Evolutionary conservation across 257 asterid genomes (phyloP).

Genomic region (Lycium barbarum): DNA sequence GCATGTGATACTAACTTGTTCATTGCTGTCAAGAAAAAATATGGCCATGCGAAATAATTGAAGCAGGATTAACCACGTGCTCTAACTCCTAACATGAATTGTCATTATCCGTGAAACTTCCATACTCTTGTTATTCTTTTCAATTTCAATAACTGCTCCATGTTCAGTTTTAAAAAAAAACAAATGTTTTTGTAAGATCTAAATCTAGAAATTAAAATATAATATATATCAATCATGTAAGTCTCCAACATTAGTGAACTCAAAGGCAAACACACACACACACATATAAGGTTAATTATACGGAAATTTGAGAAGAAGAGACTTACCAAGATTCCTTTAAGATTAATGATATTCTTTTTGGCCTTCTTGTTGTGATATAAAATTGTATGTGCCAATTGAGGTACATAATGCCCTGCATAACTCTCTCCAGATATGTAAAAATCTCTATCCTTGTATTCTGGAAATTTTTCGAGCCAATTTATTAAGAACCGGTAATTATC

Average conservation of each 20-base stretch:
- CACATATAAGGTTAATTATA: background rate
- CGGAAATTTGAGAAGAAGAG: background rate
- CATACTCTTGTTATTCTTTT: slow-evolving; percentile 29
- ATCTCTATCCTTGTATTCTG: slow-evolving; percentile 63
- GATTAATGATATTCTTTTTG: slow-evolving; percentile 57
- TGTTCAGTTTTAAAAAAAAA: slow-evolving; percentile 26
- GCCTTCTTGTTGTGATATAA: slow-evolving; percentile 56
- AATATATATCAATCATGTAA: background rate
- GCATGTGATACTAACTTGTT: background rate
- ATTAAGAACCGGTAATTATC: slow-evolving; percentile 64
- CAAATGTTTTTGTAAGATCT: background rate
- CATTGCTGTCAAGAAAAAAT: background rate
- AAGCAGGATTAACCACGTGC: background rate
- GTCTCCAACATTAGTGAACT: slow-evolving; percentile 12
- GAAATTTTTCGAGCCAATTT: slow-evolving; percentile 79
- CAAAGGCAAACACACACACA: background rate
- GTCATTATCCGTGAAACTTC: slow-evolving; percentile 28
- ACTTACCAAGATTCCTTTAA: slow-evolving; percentile 83
- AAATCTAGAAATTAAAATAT: background rate
- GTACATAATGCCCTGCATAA: slow-evolving; percentile 84
- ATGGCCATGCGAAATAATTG: background rate
- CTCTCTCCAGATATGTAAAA: slow-evolving; percentile 78
- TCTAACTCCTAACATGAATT: background rate
- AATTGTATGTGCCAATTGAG: slow-evolving; percentile 73
- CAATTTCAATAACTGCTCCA: slow-evolving; percentile 41